Conservation (phyloP, 108 stramenopile genomes). For the Phaeodactylum tricornutum region DNA sequence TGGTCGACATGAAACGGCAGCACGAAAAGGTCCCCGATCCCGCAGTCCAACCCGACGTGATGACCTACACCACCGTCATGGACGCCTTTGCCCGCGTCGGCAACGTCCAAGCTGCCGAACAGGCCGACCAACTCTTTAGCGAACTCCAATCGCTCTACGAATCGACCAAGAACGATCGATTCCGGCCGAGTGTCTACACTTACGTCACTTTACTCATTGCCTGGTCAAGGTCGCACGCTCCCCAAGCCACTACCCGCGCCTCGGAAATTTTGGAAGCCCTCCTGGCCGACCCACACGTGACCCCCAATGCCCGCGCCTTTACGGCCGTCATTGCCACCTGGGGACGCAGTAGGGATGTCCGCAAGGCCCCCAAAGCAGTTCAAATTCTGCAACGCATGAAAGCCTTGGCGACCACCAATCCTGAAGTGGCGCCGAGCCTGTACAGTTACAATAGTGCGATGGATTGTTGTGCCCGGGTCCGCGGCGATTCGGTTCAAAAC, state of each 20-base stretch:
- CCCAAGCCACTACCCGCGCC: slow-evolving; percentile 15
- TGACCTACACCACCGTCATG: slow-evolving; percentile 40
- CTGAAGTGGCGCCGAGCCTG: slow-evolving; percentile 18
- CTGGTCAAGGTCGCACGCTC: slow-evolving; percentile 18
- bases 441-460: slow-evolving; percentile 38
- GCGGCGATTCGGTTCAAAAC: slow-evolving; percentile 21
- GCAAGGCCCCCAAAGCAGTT: slow-evolving; percentile 24
- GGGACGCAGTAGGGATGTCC: slow-evolving; percentile 12
- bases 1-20: slow-evolving; percentile 9
- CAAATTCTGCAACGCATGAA: slow-evolving; percentile 45
- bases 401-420: slow-evolving; percentile 12
- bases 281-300: slow-evolving; percentile 12
- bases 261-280: slow-evolving; percentile 26
- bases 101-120: slow-evolving; percentile 12
- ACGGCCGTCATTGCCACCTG: slow-evolving; percentile 37
- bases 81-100: slow-evolving; percentile 41
- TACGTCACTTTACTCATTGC: slow-evolving; percentile 29
- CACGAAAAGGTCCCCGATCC: slow-evolving; percentile 9
- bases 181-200: slow-evolving; percentile 23
- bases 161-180: slow-evolving; percentile 13
- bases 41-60: slow-evolving; percentile 34
- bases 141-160: slow-evolving; percentile 30
- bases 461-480: slow-evolving; percentile 34
- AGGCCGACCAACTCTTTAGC: slow-evolving; percentile 29
- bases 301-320: slow-evolving; percentile 36